These are phyloP conservation scores for Lactarius vividus DNA, from an alignment of 768 basidiomycete genomes.

Conservation along the genomic window DNA sequence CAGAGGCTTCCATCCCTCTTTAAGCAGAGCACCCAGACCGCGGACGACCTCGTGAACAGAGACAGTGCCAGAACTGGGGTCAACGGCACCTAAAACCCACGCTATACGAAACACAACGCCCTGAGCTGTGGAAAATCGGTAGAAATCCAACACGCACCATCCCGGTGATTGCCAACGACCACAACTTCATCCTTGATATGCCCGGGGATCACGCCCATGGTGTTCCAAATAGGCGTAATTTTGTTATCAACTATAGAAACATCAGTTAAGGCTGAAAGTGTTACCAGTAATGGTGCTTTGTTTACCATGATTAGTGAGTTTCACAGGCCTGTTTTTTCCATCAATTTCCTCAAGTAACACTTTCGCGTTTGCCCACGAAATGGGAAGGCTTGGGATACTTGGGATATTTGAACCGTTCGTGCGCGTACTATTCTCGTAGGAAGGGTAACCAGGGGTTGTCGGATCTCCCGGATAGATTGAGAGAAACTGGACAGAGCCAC, in stretches of 20 bases:
- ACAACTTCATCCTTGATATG: constrained; percentile 83
- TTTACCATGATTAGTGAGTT: constrained; percentile 57
- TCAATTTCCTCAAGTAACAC: constrained; percentile 50
- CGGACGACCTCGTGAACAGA: constrained; percentile 74
- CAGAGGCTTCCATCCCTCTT: constrained; percentile 80
- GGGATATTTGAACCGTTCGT: constrained; percentile 61
- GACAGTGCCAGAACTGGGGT: constrained; percentile 79
- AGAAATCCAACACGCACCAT: constrained; percentile 51
- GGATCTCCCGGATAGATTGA: constrained; percentile 66
- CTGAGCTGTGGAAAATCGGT: background rate
- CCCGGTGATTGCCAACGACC: constrained; percentile 84
- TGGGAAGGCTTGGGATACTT: constrained; percentile 80
- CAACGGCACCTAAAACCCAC: constrained; percentile 80
- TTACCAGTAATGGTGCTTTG: background rate
- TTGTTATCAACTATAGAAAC: constrained; percentile 60
- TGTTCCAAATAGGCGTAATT: constrained; percentile 90
- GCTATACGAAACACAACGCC: constrained; percentile 33
- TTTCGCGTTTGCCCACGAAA: constrained; percentile 82
- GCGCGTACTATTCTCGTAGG: constrained; percentile 78
- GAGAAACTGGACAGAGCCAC: constrained; percentile 79
- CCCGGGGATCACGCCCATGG: constrained; percentile 80
- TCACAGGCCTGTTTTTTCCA: constrained; percentile 45
- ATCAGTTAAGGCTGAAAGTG: background rate
- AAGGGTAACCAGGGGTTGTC: constrained; percentile 83
- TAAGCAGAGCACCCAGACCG: constrained; percentile 65